phyloP scores from a whole-genome alignment of 2,329 filamentous ascomycete genomes.

The Colletotrichum spaethianum region DNA sequence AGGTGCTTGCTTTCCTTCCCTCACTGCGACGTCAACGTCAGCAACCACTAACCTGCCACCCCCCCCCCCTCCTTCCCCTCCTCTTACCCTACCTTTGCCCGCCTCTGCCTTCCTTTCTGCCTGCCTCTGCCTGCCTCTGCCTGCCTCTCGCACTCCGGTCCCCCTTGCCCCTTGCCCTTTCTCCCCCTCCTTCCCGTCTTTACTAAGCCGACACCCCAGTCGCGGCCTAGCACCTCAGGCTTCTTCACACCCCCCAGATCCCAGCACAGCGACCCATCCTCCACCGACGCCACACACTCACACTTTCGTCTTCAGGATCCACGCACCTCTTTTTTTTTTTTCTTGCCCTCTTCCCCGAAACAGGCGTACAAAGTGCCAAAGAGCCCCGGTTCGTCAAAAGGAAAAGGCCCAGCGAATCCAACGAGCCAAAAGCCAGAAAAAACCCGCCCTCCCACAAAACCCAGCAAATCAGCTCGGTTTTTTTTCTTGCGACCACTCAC shows the following conservation, averaged over 20 bases:
- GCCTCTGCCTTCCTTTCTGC: not conserved
- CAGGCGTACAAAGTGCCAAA: conserved; percentile 39
- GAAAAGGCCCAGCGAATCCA: conserved; percentile 40
- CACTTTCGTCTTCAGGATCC: conserved; percentile 22
- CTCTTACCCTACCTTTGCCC: not conserved
- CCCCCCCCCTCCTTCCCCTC: not conserved
- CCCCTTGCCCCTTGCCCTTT: conserved; percentile 8
- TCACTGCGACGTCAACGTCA: conserved; percentile 39
- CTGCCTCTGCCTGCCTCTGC: not conserved
- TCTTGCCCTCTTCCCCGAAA: conserved; percentile 21
- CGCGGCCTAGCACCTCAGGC: conserved; percentile 19
- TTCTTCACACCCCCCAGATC: conserved; percentile 22
- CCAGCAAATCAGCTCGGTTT: conserved; percentile 42
- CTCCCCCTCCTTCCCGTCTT: not conserved
- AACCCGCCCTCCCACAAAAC: conserved; percentile 42
- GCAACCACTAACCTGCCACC: conserved; percentile 2
- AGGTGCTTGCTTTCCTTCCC: conserved; percentile 18
- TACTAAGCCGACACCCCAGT: conserved; percentile 18
- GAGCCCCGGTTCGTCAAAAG: conserved; percentile 31
- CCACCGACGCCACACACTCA: conserved; percentile 36
- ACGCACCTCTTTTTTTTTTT: conserved; percentile 31
- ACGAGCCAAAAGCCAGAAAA: conserved; percentile 42
- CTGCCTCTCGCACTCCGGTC: conserved; percentile 13
- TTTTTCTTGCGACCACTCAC: conserved; percentile 45
- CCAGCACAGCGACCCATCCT: conserved; percentile 34